These are phyloP conservation scores for Zygnema circumcarinatum DNA, from an alignment of 139 green algal species.

Conservation along the genomic window DNA sequence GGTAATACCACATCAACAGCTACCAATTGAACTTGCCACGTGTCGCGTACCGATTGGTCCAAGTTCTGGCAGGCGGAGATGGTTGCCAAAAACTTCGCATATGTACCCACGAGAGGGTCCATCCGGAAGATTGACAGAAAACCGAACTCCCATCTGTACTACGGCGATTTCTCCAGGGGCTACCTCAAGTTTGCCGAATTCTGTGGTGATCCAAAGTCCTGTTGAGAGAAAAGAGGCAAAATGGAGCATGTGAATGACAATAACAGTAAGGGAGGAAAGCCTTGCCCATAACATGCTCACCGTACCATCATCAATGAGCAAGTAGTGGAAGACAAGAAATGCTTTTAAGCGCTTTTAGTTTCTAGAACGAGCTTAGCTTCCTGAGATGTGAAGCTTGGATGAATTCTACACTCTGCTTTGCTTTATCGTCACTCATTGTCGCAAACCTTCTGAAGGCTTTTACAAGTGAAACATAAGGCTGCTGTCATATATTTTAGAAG, in stretches of 20 bases:
- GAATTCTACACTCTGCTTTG: too few species aligned
- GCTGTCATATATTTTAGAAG: too few species aligned
- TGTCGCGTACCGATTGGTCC: conserved; percentile 77
- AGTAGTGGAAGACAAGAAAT: too few species aligned
- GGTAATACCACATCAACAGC: background rate
- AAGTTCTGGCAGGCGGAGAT: conserved; percentile 91
- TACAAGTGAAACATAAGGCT: too few species aligned
- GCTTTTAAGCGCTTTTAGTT: too few species aligned
- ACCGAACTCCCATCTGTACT: conserved; percentile 83
- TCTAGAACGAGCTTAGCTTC: too few species aligned
- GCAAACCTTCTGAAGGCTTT: too few species aligned
- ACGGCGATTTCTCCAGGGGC: conserved; percentile 79
- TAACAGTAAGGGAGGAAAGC: too few species aligned
- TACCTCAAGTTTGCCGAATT: conserved; percentile 71
- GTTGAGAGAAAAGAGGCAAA: conserved; percentile 4
- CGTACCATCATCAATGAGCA: too few species aligned
- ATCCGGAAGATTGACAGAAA: conserved; percentile 76
- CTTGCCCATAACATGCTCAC: too few species aligned
- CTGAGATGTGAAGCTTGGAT: too few species aligned
- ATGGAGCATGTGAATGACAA: background rate
- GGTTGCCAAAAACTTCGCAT: conserved; percentile 85
- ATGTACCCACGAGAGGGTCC: conserved; percentile 81
- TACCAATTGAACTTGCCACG: background rate
- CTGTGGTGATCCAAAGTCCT: conserved; percentile 78
- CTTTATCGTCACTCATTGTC: too few species aligned